A percentile compares a stretch with the other conserved stretches of the same genome.
phyloP scores from a whole-genome alignment of 192 early-diverging fungal species.

The Globomyces pollinis-pini region DNA sequence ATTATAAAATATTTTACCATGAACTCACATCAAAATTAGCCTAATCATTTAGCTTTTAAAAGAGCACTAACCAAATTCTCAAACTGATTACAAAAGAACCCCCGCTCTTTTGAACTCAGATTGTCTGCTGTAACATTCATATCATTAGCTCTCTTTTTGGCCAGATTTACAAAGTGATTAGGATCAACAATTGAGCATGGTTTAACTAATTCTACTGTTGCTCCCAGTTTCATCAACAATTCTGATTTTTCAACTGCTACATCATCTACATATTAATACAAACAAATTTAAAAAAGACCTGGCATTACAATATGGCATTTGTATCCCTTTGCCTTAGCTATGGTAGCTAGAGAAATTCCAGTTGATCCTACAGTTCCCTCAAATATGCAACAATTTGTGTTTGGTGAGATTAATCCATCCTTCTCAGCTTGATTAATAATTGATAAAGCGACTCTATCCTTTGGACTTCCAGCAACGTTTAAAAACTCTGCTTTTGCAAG shows the following conservation, averaged over 20 bases:
- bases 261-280: too few species aligned
- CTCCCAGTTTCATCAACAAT: conserved; percentile 72
- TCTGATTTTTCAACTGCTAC: conserved; percentile 84
- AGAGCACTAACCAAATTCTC: conserved; percentile 82
- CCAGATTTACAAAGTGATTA: conserved; percentile 88
- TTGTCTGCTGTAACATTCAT: conserved; percentile 35
- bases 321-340: conserved; percentile 85
- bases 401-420: conserved; percentile 58
- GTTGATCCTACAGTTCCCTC: conserved; percentile 96
- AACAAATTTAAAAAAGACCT: too few species aligned
- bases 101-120: conserved; percentile 29
- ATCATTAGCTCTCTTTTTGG: conserved; percentile 63
- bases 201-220: conserved; percentile 82
- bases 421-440: conserved; percentile 75
- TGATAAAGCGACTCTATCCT: conserved; percentile 86
- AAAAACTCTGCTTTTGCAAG: conserved; percentile 68
- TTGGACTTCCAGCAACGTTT: conserved; percentile 86
- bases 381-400: conserved; percentile 71
- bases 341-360: conserved; percentile 89
- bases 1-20: background rate
- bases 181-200: conserved; percentile 87
- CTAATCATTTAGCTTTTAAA: conserved; percentile 15
- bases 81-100: conserved; percentile 89
- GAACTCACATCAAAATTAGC: background rate
- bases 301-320: conserved; percentile 94